These are phyloP conservation scores for Dioscorea cayenensis DNA, from an alignment of 116 monocot genomes.

Conservation along the genomic window DNA sequence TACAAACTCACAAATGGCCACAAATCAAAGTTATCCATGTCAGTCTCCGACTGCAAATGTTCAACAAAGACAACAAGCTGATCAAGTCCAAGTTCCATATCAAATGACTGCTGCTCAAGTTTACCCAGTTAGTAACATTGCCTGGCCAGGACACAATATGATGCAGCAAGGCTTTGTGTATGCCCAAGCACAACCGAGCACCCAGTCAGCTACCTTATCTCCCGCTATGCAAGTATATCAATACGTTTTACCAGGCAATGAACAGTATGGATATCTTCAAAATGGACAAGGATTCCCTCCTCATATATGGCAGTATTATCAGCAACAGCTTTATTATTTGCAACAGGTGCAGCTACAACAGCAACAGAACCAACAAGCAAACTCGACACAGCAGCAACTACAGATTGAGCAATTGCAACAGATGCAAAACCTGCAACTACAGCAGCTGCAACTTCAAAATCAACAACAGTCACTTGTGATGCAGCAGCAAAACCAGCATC, in stretches of 20 bases:
- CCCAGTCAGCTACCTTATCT: slow-evolving; percentile 17
- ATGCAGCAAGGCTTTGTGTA: slow-evolving; percentile 22
- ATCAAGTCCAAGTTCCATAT: slow-evolving; percentile 28
- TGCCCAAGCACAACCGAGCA: slow-evolving; percentile 20
- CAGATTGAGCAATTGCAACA: slow-evolving; percentile 14
- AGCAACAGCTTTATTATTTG: slow-evolving; percentile 45
- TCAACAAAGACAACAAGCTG: slow-evolving; percentile 19
- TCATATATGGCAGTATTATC: slow-evolving; percentile 66
- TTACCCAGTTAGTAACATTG: slow-evolving; percentile 19
- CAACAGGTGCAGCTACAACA: slow-evolving; percentile 56
- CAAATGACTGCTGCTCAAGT: slow-evolving; percentile 35
- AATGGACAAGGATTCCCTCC: slow-evolving; percentile 35
- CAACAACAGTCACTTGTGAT: slow-evolving; percentile 15
- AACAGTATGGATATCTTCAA: slow-evolving; percentile 34
- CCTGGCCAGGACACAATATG: slow-evolving; percentile 27
- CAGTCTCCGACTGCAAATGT: slow-evolving; percentile 20
- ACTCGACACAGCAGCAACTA: slow-evolving; percentile 14
- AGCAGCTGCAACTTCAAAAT: slow-evolving; percentile 7
- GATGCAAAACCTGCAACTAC: slow-evolving; percentile 14
- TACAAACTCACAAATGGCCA: slow-evolving; percentile 10
- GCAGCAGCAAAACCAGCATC: slow-evolving; percentile 13
- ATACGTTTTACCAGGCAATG: slow-evolving; percentile 22
- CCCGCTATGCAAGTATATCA: slow-evolving; percentile 24
- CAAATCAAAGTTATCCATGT: slow-evolving; percentile 13
- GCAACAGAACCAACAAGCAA: slow-evolving; percentile 14